These are phyloP conservation scores for Wilhelminamyces savonicus DNA, from an alignment of 805 yeast genomes.

Conservation along the genomic window DNA sequence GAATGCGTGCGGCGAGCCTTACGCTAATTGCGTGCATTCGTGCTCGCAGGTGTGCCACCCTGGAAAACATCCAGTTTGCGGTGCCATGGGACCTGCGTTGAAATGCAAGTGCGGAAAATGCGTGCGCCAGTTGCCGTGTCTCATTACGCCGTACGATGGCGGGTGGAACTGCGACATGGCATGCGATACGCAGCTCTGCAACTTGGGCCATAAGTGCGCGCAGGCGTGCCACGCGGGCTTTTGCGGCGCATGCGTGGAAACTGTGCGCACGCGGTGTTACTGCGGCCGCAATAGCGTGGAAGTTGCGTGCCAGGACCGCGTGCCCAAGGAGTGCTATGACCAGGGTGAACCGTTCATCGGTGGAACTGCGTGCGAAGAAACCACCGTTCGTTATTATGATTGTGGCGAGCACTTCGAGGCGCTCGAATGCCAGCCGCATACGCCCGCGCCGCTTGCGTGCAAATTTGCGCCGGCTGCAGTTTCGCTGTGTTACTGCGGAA, in stretches of 20 bases:
- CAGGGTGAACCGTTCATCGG: slow-evolving; percentile 22
- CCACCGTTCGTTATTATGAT: slow-evolving; percentile 46
- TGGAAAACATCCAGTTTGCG: slow-evolving; percentile 80
- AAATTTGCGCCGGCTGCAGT: slow-evolving; percentile 54
- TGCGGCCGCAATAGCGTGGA: slow-evolving; percentile 56
- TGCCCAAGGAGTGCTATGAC: slow-evolving; percentile 25
- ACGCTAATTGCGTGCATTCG: slow-evolving; percentile 60
- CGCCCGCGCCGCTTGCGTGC: slow-evolving; percentile 32
- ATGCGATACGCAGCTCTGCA: slow-evolving; percentile 60
- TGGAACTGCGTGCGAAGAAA: slow-evolving; percentile 23
- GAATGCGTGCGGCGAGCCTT: slow-evolving; percentile 60
- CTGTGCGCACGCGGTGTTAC: slow-evolving; percentile 52
- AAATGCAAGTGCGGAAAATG: slow-evolving; percentile 71
- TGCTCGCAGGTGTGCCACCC: slow-evolving; percentile 81
- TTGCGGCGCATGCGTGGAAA: slow-evolving; percentile 66
- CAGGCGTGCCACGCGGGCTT: slow-evolving; percentile 69
- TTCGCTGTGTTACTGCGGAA: slow-evolving; percentile 79
- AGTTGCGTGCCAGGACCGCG: slow-evolving; percentile 39
- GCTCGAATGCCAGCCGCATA: slow-evolving; percentile 44
- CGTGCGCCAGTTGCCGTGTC: slow-evolving; percentile 63
- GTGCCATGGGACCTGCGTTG: slow-evolving; percentile 68
- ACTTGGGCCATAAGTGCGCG: slow-evolving; percentile 60
- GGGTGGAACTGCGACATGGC: slow-evolving; percentile 64
- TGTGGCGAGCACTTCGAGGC: slow-evolving; percentile 60
- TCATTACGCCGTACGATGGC: slow-evolving; percentile 55